Base-by-base conservation (phyloP, 2,329 filamentous ascomycete species). In the Berkeleyomyces rouxiae region DNA sequence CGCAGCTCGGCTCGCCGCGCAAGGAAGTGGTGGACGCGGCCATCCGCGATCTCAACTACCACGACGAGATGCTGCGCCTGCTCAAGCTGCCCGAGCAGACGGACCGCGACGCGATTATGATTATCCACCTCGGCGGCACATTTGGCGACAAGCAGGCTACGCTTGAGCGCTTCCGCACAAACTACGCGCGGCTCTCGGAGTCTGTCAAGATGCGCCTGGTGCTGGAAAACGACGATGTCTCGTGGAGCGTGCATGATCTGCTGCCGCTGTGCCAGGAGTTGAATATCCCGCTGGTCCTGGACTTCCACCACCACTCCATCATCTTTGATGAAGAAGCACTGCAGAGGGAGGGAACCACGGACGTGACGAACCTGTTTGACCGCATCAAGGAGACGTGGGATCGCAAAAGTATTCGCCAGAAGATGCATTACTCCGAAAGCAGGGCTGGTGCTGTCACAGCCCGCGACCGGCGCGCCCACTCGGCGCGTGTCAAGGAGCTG, bases 271-370 rank as follows among this genome's bases (percentile, higher is more conserved):
- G 92, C 70, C 88, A 97, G 72, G 90, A 96, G 72, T 77, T 96
- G n/a, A 88, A 92, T 70, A 96, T 97, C 46, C 92, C 92, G 0
- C 74, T 96, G 0, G 91, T 96, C 1, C 83, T 97, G 9, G 92
- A 97, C 72, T 97, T 83, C 68, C 92, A 97, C 70, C 92, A 97
- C 68, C 89, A 97, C 77, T 96, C 96, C 71, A 96, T 97, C 67
- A 75, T 95, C 7, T 95, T 95, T 68, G 88, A 95, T 70, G 77
- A 77, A 4, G 74, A 87, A 67, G 75, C 95, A 0, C 84, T 90
- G 1, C 91, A 96, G 1, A 84, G 90, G 2, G 91, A 96, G 73
- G 90, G 91, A 0, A 96, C 90, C 0, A 77, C 82, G 23, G 91
- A 95, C 68, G 90, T 97, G 66, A 84, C 87, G 58, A 69, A 71